Conservation (phyloP, 192 early-diverging fungal genomes). For the Ambispora gerdemannii region DNA sequence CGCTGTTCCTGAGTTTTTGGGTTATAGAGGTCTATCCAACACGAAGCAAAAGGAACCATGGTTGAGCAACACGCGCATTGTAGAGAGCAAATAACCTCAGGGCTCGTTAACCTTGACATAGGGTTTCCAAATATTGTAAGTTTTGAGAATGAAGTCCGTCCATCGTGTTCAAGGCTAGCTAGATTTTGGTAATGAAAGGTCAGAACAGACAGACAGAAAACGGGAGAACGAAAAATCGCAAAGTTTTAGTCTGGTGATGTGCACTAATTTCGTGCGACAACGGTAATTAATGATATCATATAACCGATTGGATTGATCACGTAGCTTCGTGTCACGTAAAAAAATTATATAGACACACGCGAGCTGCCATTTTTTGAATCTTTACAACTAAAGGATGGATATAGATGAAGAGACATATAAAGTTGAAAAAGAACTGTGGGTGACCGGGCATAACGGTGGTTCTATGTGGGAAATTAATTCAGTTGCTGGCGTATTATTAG, state of each 20-base stretch:
- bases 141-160: conserved; percentile 20
- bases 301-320: too few species aligned
- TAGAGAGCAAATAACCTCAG: conserved; percentile 17
- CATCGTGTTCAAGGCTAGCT: too few species aligned
- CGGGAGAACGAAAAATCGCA: too few species aligned
- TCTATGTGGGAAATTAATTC: conserved; percentile 47
- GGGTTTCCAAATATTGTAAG: conserved; percentile 20
- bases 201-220: too few species aligned
- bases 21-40: conserved; percentile 46
- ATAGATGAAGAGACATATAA: conserved; percentile 40
- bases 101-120: conserved; percentile 27
- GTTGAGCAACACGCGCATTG: conserved; percentile 26
- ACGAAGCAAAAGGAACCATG: conserved; percentile 8
- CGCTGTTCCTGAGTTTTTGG: conserved; percentile 57
- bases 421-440: conserved; percentile 54
- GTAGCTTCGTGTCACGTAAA: not conserved
- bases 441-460: conserved; percentile 52
- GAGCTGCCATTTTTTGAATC: not conserved
- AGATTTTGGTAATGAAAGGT: too few species aligned
- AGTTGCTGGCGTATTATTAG: conserved; percentile 42
- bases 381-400: conserved; percentile 9
- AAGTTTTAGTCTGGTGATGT: too few species aligned
- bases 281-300: too few species aligned
- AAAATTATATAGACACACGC: not conserved
- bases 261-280: too few species aligned